Conservation (phyloP, 495 filamentous ascomycete species). For the Evernia prunastri region DNA sequence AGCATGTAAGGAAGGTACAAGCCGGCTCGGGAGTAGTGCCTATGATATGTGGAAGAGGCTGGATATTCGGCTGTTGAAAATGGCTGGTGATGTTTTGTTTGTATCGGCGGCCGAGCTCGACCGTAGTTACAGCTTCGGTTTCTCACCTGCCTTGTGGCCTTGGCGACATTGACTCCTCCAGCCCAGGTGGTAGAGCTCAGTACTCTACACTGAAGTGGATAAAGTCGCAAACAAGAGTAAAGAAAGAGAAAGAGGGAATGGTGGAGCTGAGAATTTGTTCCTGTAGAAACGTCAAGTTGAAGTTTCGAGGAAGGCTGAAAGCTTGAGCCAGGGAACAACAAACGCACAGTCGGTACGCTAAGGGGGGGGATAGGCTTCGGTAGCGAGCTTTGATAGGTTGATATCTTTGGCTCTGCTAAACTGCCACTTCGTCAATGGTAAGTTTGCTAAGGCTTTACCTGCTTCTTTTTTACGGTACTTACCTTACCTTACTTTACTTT, state of each 20-base stretch:
- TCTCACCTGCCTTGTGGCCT: not conserved
- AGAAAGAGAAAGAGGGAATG: not conserved
- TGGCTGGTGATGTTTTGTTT: conserved; percentile 13
- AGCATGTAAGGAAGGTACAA: not conserved
- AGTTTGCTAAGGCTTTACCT: too few species aligned
- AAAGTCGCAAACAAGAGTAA: not conserved
- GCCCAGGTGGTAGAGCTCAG: not conserved
- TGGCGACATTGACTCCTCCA: not conserved
- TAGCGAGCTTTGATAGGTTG: conserved; percentile 5
- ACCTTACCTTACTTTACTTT: too few species aligned
- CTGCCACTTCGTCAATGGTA: too few species aligned
- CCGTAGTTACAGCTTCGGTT: not conserved
- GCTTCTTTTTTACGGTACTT: too few species aligned
- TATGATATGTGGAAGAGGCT: not conserved
- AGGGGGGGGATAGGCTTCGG: not conserved
- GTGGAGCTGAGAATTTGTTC: not conserved
- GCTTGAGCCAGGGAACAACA: conserved; percentile 8
- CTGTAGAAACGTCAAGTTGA: not conserved
- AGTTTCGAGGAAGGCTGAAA: conserved; percentile 1
- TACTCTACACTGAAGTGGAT: not conserved
- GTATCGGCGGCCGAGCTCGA: conserved; percentile 4
- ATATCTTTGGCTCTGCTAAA: not conserved
- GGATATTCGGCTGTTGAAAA: conserved; percentile 1
- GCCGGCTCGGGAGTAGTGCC: not conserved
- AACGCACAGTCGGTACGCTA: not conserved